Evolutionary conservation across 2,329 filamentous ascomycete species (phyloP), one percentile per base, ranked within the genome.

Genomic region (Penicillium sp.): DNA sequence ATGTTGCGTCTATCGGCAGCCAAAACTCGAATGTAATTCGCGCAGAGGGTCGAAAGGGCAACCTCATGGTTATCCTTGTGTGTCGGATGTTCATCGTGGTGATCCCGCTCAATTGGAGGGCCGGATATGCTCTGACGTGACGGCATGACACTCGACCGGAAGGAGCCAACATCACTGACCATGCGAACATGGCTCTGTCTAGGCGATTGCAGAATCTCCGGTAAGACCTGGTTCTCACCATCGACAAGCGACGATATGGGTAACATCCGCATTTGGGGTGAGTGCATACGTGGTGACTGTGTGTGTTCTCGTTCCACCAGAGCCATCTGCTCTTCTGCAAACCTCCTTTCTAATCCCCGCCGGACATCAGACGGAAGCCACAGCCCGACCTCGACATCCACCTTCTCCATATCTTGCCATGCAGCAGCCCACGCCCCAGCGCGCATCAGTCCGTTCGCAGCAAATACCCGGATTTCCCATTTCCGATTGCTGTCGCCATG

Each of bases 381-480:
- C 3, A 94, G 89, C 65, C 90, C 85, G 49, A 99, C 85, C 73
- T 97, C 93, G 1, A 96, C 90, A 68, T 99, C 94, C 0, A 97
- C 91, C n/a, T 93, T 85, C 75, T 99, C 94, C 94, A 99, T 99
- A 74, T 97, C 93, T 63, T 86, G 89, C 93, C 93, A 99, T 55
- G 91, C 93, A 2, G 92, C 92, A 4, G 85, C 85, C 94, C 94
- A 99, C 0, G 94, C 93, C 0, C 91, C 91, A 5, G 91, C 87
- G 55, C 87, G 85, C 91, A 99, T 96, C 45, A 97, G 78, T 0
- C 94, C 94, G 72, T 97, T 99, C 49, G 92, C 93, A 1, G 94
- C 94, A 67, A 93, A 99, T 1, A 97, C 87, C 68, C 92, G 94
- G 71, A 97, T 80, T 72, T 74, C 80, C 76, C 69, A 87, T 75